These are phyloP conservation scores for Globisporangium middletonii DNA, from an alignment of 352 stramenopile genomes.

Conservation along the genomic window DNA sequence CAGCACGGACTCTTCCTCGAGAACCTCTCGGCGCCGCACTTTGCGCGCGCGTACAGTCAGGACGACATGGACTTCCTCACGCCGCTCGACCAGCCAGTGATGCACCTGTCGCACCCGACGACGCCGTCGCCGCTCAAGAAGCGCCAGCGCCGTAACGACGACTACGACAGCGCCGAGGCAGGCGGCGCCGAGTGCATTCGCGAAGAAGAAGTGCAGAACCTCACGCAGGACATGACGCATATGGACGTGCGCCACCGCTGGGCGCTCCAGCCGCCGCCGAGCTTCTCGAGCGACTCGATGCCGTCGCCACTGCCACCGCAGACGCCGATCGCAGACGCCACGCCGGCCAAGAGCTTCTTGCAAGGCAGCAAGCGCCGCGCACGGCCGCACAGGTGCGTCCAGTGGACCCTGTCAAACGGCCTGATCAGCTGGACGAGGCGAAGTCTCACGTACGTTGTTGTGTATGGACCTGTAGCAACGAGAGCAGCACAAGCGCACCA, in stretches of 20 bases:
- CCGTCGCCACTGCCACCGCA: constrained; percentile 27
- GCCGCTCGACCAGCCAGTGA: constrained; percentile 73
- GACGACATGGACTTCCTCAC: constrained; percentile 85
- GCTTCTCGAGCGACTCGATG: constrained; percentile 49
- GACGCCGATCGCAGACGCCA: constrained; percentile 22
- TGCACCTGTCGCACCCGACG: constrained; percentile 75
- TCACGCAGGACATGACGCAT: constrained; percentile 72
- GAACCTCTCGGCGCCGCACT: constrained; percentile 23
- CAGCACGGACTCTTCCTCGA: constrained; percentile 21
- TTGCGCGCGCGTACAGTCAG: constrained; percentile 64
- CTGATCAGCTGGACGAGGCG: too few species aligned
- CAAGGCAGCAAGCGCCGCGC: constrained; percentile 21
- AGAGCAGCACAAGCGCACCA: constrained; percentile 1
- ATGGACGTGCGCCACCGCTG: constrained; percentile 43
- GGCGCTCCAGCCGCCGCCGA: constrained; percentile 22
- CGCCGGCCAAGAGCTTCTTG: constrained; percentile 20
- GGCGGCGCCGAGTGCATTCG: constrained; percentile 28
- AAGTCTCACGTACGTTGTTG: background rate
- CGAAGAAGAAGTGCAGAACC: constrained; percentile 60
- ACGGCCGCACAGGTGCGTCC: constrained; percentile 20
- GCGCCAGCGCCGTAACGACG: constrained; percentile 34
- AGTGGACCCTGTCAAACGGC: background rate
- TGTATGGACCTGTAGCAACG: background rate
- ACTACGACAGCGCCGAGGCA: background rate
- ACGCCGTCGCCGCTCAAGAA: constrained; percentile 83